These are phyloP conservation scores for Sordariomycetes sp. DNA, from an alignment of 2,329 filamentous ascomycete species.

Conservation along the genomic window DNA sequence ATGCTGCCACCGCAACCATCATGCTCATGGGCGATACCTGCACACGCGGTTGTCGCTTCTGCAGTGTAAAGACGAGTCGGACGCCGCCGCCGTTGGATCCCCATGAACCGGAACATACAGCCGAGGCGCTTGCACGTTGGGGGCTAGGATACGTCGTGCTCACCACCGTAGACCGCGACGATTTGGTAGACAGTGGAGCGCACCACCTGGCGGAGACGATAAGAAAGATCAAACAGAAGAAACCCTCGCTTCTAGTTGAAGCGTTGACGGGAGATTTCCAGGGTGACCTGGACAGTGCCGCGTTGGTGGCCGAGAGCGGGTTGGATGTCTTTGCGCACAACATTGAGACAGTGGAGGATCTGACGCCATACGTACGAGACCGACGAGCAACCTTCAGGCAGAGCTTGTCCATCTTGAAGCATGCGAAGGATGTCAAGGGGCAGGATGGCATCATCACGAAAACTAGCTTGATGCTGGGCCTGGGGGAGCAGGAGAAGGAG, in stretches of 20 bases:
- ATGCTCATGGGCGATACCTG: constrained; percentile 99
- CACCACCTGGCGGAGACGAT: constrained; percentile 90
- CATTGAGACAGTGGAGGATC: constrained; percentile 83
- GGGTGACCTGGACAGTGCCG: constrained; percentile 81
- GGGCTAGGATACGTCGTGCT: constrained; percentile 93
- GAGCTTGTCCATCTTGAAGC: constrained; percentile 68
- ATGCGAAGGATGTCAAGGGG: constrained; percentile 67
- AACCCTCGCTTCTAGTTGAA: constrained; percentile 69
- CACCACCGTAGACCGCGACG: constrained; percentile 89
- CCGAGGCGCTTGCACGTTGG: constrained; percentile 87
- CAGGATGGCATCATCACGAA: constrained; percentile 82
- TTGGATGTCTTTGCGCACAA: constrained; percentile 97
- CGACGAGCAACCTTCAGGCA: constrained; percentile 83
- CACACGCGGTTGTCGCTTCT: constrained; percentile 93
- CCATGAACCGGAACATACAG: constrained; percentile 94
- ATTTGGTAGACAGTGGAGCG: constrained; percentile 81
- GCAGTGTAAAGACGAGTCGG: constrained; percentile 85
- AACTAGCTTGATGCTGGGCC: constrained; percentile 92
- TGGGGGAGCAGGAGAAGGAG: constrained; percentile 87
- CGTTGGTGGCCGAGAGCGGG: constrained; percentile 74
- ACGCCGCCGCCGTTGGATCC: constrained; percentile 73
- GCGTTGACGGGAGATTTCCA: constrained; percentile 80
- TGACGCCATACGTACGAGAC: constrained; percentile 87
- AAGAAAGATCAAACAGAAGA: constrained; percentile 82
- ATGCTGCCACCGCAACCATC: constrained; percentile 89